These are phyloP conservation scores for Kuraishia hungarica DNA, from an alignment of 805 yeast species.

Conservation along the genomic window DNA sequence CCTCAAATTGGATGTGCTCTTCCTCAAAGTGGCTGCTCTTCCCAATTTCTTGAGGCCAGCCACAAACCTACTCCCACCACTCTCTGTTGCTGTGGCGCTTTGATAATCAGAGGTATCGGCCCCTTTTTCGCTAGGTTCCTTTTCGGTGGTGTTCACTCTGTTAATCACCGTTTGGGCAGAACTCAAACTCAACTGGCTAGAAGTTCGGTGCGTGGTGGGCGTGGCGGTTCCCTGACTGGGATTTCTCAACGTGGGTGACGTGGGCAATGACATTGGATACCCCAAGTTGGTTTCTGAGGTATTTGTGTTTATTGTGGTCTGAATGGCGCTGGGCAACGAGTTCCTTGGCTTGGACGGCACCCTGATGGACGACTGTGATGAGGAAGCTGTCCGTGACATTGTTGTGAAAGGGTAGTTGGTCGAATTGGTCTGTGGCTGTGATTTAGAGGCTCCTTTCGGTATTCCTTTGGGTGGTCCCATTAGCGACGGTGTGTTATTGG, in stretches of 20 bases:
- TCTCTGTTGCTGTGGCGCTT: background rate
- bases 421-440: no score
- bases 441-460: no score
- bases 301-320: background rate
- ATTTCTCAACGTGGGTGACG: background rate
- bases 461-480: no score
- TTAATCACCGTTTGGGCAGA: background rate
- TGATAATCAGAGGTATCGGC: background rate
- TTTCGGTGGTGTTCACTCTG: background rate
- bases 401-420: no score
- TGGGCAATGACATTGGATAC: background rate
- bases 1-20: background rate
- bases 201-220: background rate
- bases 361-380: background rate
- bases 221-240: background rate
- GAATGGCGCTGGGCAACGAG: background rate
- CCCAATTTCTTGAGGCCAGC: conserved; percentile 10
- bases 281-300: no score
- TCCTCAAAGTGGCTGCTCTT: conserved; percentile 6
- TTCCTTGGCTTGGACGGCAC: background rate
- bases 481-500: no score
- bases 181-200: background rate
- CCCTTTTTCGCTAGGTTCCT: no score
- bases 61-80: conserved; percentile 1
- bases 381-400: background rate